Percentiles rank a stretch among this genome's conserved stretches.
Evolutionary conservation across 2,329 filamentous ascomycete species (phyloP).

Genomic region (Kalaharituber pfeilii): DNA sequence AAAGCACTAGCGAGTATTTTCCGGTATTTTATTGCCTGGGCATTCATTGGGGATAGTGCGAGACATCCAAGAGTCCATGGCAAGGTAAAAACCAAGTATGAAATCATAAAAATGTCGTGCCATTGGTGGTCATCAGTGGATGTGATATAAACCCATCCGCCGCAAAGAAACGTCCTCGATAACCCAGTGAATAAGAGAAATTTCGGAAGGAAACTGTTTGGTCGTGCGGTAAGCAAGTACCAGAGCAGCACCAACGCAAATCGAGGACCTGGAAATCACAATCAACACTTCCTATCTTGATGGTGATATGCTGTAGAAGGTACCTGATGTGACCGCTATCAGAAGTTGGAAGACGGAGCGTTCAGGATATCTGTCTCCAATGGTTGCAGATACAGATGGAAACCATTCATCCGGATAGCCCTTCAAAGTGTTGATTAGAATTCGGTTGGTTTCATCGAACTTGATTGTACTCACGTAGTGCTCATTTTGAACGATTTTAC

Average conservation of each 20-base stretch:
- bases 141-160: conserved; percentile 96
- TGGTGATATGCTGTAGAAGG: conserved; percentile 16
- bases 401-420: conserved; percentile 94
- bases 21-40: conserved; percentile 66
- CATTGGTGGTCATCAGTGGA: conserved; percentile 96
- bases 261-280: conserved; percentile 50
- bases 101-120: conserved; percentile 99
- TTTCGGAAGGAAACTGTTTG: conserved; percentile 59
- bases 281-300: background rate
- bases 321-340: conserved; percentile 86
- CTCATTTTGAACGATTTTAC: conserved; percentile 96
- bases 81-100: conserved; percentile 81
- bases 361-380: conserved; percentile 92
- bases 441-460: background rate
- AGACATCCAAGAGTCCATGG: conserved; percentile 92
- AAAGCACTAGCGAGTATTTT: conserved; percentile 71
- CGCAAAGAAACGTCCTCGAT: conserved; percentile 81
- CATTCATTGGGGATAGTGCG: conserved; percentile 68
- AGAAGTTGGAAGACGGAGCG: conserved; percentile 94
- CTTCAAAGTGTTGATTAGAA: conserved; percentile 17
- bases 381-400: conserved; percentile 86
- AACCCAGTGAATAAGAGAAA: conserved; percentile 64
- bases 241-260: conserved; percentile 81
- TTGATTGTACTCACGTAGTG: conserved; percentile 43
- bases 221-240: conserved; percentile 71